A percentile compares a stretch with the other conserved stretches of the same genome.
Conservation (phyloP, 768 basidiomycete species). For the Mycena olivaceomarginata region DNA sequence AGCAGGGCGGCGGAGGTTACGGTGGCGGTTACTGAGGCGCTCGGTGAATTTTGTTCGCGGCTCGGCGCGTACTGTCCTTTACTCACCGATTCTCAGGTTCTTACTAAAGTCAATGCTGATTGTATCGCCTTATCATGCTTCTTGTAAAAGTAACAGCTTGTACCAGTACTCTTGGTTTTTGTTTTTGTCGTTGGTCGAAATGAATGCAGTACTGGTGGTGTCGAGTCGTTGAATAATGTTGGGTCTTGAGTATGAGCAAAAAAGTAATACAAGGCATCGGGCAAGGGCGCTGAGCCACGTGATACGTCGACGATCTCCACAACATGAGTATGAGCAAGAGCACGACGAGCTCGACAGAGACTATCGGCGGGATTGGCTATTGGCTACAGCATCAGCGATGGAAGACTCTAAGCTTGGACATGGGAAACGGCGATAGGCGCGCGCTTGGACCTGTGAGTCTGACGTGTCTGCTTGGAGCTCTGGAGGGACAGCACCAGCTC, state of each 20-base stretch:
- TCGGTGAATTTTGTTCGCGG: not conserved
- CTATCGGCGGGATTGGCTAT: not conserved
- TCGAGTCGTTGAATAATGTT: too few relatives aligned
- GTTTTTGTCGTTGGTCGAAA: not conserved
- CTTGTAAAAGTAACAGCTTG: not conserved
- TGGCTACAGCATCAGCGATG: not conserved
- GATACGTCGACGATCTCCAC: not conserved
- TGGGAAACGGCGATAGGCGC: conserved; percentile 11
- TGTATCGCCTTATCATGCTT: not conserved
- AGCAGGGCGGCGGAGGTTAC: not conserved
- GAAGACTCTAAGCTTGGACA: not conserved
- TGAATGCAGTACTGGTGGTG: too few relatives aligned
- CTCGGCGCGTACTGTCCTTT: not conserved
- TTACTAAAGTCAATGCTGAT: conserved; percentile 1
- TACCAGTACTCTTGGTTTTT: not conserved
- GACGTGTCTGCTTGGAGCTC: conserved; percentile 15
- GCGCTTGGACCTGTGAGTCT: conserved; percentile 25
- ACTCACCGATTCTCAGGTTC: conserved; percentile 1
- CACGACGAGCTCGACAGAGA: not conserved
- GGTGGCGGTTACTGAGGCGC: not conserved
- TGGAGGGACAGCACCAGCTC: not conserved
- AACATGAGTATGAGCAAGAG: not conserved
- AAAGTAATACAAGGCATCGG: too few relatives aligned
- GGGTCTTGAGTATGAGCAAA: too few relatives aligned
- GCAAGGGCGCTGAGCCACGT: not conserved